These are phyloP conservation scores for Priceomyces medius DNA, from an alignment of 805 yeast genomes.

Conservation along the genomic window DNA sequence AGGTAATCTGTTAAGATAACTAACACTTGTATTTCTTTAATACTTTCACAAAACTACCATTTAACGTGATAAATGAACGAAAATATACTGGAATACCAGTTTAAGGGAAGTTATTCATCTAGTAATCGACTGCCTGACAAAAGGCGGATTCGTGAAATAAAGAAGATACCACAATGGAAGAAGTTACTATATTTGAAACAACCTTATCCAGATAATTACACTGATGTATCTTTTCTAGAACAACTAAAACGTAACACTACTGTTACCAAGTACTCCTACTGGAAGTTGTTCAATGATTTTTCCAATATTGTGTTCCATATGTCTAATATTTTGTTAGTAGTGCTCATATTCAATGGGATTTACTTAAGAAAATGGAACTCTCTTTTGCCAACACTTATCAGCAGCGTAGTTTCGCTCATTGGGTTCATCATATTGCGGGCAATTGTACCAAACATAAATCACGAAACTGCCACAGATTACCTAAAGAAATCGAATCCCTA, in stretches of 20 bases:
- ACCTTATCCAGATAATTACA: slow-evolving; percentile 88
- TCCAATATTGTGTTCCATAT: slow-evolving; percentile 65
- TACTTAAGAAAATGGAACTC: slow-evolving; percentile 53
- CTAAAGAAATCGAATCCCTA: slow-evolving; percentile 2
- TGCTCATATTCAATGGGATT: slow-evolving; percentile 65
- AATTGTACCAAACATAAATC: background rate
- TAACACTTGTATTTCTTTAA: too few species aligned
- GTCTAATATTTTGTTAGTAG: slow-evolving; percentile 60
- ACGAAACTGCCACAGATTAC: background rate
- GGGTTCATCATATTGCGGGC: slow-evolving; percentile 30
- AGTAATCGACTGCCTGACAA: background rate
- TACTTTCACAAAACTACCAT: too few species aligned
- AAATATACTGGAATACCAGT: background rate
- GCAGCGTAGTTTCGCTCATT: slow-evolving; percentile 26
- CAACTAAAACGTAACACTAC: slow-evolving; percentile 76
- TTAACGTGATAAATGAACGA: background rate
- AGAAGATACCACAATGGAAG: slow-evolving; percentile 56
- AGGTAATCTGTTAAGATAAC: too few species aligned
- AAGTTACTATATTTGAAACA: slow-evolving; percentile 83
- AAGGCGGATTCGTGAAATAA: background rate
- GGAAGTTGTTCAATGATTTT: slow-evolving; percentile 69
- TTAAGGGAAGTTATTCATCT: background rate
- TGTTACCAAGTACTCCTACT: slow-evolving; percentile 63
- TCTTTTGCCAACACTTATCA: slow-evolving; percentile 33
- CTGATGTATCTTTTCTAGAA: slow-evolving; percentile 77